phyloP scores from a whole-genome alignment of 2,329 filamentous ascomycete species.

The Parasarocladium wereldwijsianum region DNA sequence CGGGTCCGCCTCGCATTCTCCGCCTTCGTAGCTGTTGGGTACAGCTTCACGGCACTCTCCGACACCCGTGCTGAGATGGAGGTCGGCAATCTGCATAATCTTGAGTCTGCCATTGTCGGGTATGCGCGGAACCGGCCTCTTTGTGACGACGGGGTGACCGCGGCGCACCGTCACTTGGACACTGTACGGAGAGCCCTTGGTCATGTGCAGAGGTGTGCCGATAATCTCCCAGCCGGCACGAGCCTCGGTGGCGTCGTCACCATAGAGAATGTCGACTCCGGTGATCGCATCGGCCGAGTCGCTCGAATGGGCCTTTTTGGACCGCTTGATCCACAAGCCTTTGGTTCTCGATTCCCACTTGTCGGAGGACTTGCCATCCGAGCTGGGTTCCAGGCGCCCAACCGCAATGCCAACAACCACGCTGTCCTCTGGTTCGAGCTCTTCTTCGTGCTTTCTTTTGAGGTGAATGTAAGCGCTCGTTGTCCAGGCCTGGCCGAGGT shows the following conservation, averaged over 20 bases:
- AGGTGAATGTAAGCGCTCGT: conserved; percentile 70
- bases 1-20: conserved; percentile 79
- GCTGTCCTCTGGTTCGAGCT: conserved; percentile 57
- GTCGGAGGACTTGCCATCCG: conserved; percentile 27
- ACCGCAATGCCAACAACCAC: conserved; percentile 70
- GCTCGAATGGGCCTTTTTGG: conserved; percentile 54
- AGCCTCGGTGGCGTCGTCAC: conserved; percentile 81
- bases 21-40: conserved; percentile 55
- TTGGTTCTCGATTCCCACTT: conserved; percentile 63
- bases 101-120: conserved; percentile 88
- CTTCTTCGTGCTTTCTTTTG: conserved; percentile 72
- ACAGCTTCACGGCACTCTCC: conserved; percentile 78
- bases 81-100: conserved; percentile 89
- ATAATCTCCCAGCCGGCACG: conserved; percentile 72
- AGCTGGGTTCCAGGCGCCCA: conserved; percentile 53
- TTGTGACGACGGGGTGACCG: conserved; percentile 47
- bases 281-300: conserved; percentile 65
- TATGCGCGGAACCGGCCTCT: conserved; percentile 63
- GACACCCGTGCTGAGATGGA: conserved; percentile 83
- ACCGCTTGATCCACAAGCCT: conserved; percentile 72
- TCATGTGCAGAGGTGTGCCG: conserved; percentile 58
- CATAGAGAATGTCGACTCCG: conserved; percentile 74
- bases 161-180: conserved; percentile 67
- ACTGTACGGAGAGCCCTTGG: conserved; percentile 45
- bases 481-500: conserved; percentile 59